Percentiles rank a stretch among this genome's conserved stretches.
These are phyloP conservation scores for Punica granatum DNA, from an alignment of 345 rosid species.

Conservation along the genomic window DNA sequence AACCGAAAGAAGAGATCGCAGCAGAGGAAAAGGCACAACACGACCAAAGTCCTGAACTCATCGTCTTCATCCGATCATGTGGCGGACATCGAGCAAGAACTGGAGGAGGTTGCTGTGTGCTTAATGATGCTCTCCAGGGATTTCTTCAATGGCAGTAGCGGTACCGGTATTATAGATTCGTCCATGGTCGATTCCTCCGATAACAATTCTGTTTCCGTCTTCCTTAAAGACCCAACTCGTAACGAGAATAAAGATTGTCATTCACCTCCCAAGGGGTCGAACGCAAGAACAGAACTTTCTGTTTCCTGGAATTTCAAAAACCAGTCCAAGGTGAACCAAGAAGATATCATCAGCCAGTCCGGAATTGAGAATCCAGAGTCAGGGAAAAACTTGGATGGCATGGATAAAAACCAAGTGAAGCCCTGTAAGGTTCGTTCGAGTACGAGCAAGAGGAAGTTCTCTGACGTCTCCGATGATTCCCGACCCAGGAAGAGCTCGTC, in stretches of 20 bases:
- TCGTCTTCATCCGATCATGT: conserved; percentile 29
- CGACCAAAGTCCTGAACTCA: conserved; percentile 25
- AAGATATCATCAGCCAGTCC: background rate
- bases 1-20: conserved; percentile 37
- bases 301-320: conserved; percentile 3
- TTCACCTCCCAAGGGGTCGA: background rate
- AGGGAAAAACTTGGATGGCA: background rate
- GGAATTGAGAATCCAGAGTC: background rate
- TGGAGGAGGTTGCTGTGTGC: conserved; percentile 56
- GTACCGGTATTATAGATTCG: background rate
- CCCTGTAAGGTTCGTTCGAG: background rate
- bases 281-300: conserved; percentile 3
- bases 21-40: conserved; percentile 30
- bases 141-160: conserved; percentile 10
- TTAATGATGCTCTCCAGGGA: conserved; percentile 65
- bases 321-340: background rate
- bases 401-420: background rate
- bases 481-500: background rate
- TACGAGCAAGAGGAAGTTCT: conserved; percentile 19
- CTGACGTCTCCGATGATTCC: conserved; percentile 7
- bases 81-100: conserved; percentile 47
- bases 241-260: background rate
- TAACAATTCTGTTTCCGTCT: conserved; percentile 12
- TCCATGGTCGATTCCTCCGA: conserved; percentile 27
- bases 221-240: background rate